A percentile compares a stretch with the other conserved stretches of the same genome.
Conservation (phyloP, 2,329 filamentous ascomycete species). For the Fusarium longipes region DNA sequence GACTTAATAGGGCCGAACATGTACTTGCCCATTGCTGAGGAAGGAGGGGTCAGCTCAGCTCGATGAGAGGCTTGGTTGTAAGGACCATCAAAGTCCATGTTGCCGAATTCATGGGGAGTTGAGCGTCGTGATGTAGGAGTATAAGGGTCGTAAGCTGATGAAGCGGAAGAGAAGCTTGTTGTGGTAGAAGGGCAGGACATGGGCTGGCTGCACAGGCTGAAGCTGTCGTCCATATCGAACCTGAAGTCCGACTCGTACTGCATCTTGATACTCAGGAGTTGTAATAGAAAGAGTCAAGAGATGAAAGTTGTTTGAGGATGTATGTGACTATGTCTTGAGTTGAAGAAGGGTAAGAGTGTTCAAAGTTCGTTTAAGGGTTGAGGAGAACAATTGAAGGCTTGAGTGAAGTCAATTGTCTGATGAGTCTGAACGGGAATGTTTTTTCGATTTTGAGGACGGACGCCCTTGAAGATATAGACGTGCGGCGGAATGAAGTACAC, state of each 20-base stretch:
- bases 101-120: constrained; percentile 54
- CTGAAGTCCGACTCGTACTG: constrained; percentile 54
- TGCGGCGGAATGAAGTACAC: constrained; percentile 53
- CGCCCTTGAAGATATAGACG: constrained; percentile 57
- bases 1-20: constrained; percentile 51
- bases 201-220: constrained; percentile 52
- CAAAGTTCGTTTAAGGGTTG: constrained; percentile 27
- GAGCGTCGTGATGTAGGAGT: constrained; percentile 60
- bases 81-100: constrained; percentile 53
- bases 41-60: constrained; percentile 53
- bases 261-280: constrained; percentile 46
- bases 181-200: constrained; percentile 52
- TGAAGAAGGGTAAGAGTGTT: constrained; percentile 32
- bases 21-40: constrained; percentile 50
- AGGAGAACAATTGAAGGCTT: constrained; percentile 33
- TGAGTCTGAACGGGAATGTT: constrained; percentile 52
- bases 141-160: constrained; percentile 57
- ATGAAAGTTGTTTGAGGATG: constrained; percentile 12
- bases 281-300: constrained; percentile 16
- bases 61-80: constrained; percentile 46
- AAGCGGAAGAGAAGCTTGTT: constrained; percentile 55
- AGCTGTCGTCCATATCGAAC: constrained; percentile 56
- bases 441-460: constrained; percentile 50
- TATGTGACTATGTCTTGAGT: constrained; percentile 30
- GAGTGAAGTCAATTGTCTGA: constrained; percentile 24